Conservation (phyloP, 495 filamentous ascomycete species). For the Darksidea phi region DNA sequence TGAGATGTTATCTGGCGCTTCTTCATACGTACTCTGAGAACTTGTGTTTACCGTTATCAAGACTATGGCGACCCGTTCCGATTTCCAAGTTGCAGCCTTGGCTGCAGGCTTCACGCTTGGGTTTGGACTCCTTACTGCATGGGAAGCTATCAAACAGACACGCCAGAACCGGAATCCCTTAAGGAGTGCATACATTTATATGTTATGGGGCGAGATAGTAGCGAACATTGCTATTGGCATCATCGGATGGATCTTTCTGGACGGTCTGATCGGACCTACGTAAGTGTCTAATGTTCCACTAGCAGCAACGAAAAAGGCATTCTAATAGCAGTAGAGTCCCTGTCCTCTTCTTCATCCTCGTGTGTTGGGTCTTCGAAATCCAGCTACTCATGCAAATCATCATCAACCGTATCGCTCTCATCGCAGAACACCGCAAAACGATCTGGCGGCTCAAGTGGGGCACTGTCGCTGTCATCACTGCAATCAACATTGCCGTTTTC, state of each 20-base stretch:
- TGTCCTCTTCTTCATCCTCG: slow-evolving; percentile 27
- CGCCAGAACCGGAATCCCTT: slow-evolving; percentile 22
- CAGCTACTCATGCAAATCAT: slow-evolving; percentile 69
- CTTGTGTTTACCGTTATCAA: neutral
- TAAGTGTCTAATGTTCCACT: neutral
- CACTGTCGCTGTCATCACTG: slow-evolving; percentile 45
- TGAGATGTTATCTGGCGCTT: too few species aligned
- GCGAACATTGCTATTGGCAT: slow-evolving; percentile 26
- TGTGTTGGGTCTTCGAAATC: slow-evolving; percentile 72
- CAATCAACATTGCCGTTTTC: slow-evolving; percentile 50
- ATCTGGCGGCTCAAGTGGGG: slow-evolving; percentile 46
- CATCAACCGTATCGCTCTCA: slow-evolving; percentile 50
- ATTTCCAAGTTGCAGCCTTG: slow-evolving; percentile 21
- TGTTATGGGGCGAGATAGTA: slow-evolving; percentile 31
- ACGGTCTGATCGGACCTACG: slow-evolving; percentile 24
- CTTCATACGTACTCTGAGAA: neutral
- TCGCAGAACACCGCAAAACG: slow-evolving; percentile 38
- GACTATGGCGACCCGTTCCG: slow-evolving; percentile 1
- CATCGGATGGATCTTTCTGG: slow-evolving; percentile 26
- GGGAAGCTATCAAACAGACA: slow-evolving; percentile 27
- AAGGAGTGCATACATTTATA: slow-evolving; percentile 26
- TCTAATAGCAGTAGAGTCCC: slow-evolving; percentile 5
- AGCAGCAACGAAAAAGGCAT: neutral
- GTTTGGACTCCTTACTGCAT: slow-evolving; percentile 28
- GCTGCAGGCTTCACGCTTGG: slow-evolving; percentile 33